A percentile compares a stretch with the other conserved stretches of the same genome.
Conservation (phyloP, 2,329 filamentous ascomycete species). For the Clarireedia monteithiana region DNA sequence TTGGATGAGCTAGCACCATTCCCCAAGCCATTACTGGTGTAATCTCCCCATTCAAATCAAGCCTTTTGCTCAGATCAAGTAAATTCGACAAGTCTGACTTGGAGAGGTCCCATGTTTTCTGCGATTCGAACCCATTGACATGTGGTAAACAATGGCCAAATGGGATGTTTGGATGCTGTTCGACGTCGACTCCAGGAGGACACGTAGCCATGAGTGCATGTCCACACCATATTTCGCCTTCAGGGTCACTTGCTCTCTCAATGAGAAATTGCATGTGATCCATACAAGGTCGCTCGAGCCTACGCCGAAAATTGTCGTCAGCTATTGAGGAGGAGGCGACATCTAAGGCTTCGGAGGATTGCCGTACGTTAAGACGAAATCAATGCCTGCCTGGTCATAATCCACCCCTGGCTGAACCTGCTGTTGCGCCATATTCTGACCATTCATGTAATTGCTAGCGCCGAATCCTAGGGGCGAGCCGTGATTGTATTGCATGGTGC, state of each 20-base stretch:
- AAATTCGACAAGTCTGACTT: constrained; percentile 73
- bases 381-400: constrained; percentile 77
- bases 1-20: constrained; percentile 65
- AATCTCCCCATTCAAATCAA: constrained; percentile 82
- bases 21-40: constrained; percentile 95
- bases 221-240: constrained; percentile 62
- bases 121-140: constrained; percentile 6
- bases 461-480: neutral
- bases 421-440: constrained; percentile 20
- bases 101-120: constrained; percentile 69
- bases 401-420: constrained; percentile 43
- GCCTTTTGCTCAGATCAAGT: constrained; percentile 72
- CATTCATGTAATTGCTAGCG: constrained; percentile 7
- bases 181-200: constrained; percentile 48
- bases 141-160: constrained; percentile 38
- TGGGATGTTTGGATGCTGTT: constrained; percentile 42
- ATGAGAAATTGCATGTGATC: constrained; percentile 78
- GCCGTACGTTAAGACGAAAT: constrained; percentile 85
- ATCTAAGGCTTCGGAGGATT: constrained; percentile 54
- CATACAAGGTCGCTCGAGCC: constrained; percentile 92
- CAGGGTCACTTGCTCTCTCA: constrained; percentile 48
- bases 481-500: neutral
- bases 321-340: constrained; percentile 52
- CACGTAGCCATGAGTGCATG: constrained; percentile 92
- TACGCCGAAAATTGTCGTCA: constrained; percentile 35